Evolutionary conservation across 768 basidiomycete genomes (phyloP), one percentile per base, ranked within the genome.

Genomic region (Leucocoprinus leucothites): DNA sequence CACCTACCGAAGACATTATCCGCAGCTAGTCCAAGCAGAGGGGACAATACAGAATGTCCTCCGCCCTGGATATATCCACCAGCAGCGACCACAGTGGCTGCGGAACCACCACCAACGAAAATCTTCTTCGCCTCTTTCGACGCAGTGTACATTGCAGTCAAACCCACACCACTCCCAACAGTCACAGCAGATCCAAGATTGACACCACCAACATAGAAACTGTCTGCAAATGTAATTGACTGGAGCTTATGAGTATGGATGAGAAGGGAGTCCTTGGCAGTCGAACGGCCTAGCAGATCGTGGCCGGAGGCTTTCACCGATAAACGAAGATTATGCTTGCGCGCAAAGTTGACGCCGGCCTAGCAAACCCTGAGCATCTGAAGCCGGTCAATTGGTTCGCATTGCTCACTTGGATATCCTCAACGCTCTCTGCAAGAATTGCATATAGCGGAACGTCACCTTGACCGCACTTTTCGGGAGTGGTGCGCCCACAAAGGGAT

Each of bases 21-120:
- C 3, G 65, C 61, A 3, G 58, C 67, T 14, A 69, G 53, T 1
- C 67, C 66, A 18, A 65, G 57, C 2, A 55, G n/a, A 2, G 64
- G 67, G 9, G 66, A 63, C 3, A 69, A 40, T 3, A 62, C 60
- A 1, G 67, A 67, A 54, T 68, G 68, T 1, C 69, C 68, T 11
- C 52, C 68, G 16, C 68, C 68, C 60, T 70, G 68, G 16, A 70
- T 42, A 47, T 66, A 70, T 1, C 68, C 69, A 14, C 65, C 69
- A 9, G 64, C 62, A 4, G 60, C 40, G 2, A 58, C 65, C 13
- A 69, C 63, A 2, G 64, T 65, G 0, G 58, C 60, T 13, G 64
- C 62, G 1, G 59, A 42, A 3, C 64, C 66, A 14, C 31, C 66
- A 14, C 31, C 31, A 31, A 67, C 61, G 28, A 62, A 48, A 21